A percentile compares a stretch with the other conserved stretches of the same genome.
These are phyloP conservation scores for Amaranthus hypochondriacus DNA, from an alignment of 148 eudicot species.

Conservation along the genomic window DNA sequence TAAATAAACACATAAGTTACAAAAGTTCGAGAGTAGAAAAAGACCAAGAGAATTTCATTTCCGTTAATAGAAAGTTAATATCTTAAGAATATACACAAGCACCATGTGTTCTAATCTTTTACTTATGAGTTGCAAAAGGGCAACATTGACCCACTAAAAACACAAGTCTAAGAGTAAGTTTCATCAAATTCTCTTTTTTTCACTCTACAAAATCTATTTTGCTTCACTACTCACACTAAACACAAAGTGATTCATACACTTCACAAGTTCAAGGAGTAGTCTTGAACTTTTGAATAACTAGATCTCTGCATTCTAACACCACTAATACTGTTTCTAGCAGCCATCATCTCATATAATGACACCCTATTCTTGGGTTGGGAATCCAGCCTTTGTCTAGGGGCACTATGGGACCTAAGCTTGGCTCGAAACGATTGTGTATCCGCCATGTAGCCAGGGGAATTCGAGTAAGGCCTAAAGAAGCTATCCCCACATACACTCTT, in stretches of 20 bases:
- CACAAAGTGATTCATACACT: conserved; percentile 11
- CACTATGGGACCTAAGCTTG: conserved; percentile 80
- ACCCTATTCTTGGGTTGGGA: conserved; percentile 45
- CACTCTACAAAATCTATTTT: conserved; percentile 2
- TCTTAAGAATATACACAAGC: conserved; percentile 25
- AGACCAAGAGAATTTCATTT: neutral
- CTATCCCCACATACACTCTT: conserved; percentile 79
- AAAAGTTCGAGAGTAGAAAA: no score
- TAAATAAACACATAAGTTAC: no score
- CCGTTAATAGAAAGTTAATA: neutral
- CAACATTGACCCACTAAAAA: neutral
- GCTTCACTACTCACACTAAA: neutral
- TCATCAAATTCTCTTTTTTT: neutral
- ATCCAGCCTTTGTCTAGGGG: conserved; percentile 82
- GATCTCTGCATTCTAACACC: conserved; percentile 74
- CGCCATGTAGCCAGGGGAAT: conserved; percentile 71
- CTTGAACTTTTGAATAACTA: conserved; percentile 48
- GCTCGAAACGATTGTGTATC: conserved; percentile 75
- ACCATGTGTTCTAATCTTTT: conserved; percentile 13
- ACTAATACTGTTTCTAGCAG: conserved; percentile 69
- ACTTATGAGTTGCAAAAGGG: neutral
- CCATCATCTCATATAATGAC: conserved; percentile 70
- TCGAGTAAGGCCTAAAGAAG: conserved; percentile 41
- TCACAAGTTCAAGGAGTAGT: conserved; percentile 35
- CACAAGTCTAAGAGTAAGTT: conserved; percentile 4